Evolutionary conservation across 192 early-diverging fungal species (phyloP), one percentile per base, ranked within the genome.

Genomic region (Coemansia sp.): DNA sequence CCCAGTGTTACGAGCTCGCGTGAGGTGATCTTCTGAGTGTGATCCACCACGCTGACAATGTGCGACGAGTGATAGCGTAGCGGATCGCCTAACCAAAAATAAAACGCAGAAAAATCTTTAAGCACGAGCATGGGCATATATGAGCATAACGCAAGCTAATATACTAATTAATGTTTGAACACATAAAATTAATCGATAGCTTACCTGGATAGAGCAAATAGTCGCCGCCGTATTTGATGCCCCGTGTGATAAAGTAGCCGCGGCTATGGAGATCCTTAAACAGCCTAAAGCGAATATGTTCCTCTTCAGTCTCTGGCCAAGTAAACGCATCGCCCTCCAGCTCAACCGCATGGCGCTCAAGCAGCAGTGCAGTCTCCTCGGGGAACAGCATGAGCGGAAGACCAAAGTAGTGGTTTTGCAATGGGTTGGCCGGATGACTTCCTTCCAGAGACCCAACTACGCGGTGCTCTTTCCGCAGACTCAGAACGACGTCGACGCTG

Each of bases 191-290:
- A 30, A 8, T 3, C 3, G 4, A 6, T 50, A 12, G 16, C 43
- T 60, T 62, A 51, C 68, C 72, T 51, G 82, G 87, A 65, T 95
- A 95, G 9, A 89, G 65, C 9, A 95, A 70, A 67, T 86, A 95
- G 56, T 95, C 91, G 8, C 90, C 92, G 7, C 94, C 94, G 80
- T 91, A 95, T 64, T 92, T 92, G 54, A 85, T 76, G 23, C 88
- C 92, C 14, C 77, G 65, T 1, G 89, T 88, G 5, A 94, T 60
- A 65, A 79, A 92, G 58, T 80, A 91, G 4, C 87, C 83, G 5
- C 72, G 67, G 1, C 66, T 40, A 49, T 89, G 89, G 19, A 95
- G 71, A 52, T 87, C 69, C 33, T 70, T 67, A 71, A 82, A 95
- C 8, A 92, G 67, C 16, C 51, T 56, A 30, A 62, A 80, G 21